These are phyloP conservation scores for Cenchrus americanus DNA, from an alignment of 176 grass and related monocot species.

Conservation along the genomic window DNA sequence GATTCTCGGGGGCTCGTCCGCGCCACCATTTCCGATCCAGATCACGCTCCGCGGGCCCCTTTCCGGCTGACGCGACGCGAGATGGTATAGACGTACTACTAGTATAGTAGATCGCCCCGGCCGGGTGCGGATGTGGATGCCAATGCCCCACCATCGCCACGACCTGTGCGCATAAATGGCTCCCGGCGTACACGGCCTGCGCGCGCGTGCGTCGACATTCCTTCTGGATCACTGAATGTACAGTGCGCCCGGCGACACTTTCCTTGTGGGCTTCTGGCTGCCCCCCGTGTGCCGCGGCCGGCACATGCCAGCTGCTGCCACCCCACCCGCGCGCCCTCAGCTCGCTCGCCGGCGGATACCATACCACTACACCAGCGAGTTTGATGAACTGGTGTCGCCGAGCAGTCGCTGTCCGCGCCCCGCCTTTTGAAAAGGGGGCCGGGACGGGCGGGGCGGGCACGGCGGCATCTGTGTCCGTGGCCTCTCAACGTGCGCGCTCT, in stretches of 20 bases:
- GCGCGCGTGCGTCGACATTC: too few species aligned
- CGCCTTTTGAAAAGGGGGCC: conserved; percentile 29
- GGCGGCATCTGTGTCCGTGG: conserved; percentile 35
- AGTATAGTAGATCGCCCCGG: background rate
- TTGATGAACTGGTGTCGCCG: conserved; percentile 7
- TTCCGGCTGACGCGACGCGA: conserved; percentile 27
- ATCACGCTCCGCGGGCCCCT: background rate
- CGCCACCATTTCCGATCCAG: conserved; percentile 48
- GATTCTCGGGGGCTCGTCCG: background rate
- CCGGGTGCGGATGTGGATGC: too few species aligned
- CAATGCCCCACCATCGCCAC: too few species aligned
- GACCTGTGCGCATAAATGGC: too few species aligned
- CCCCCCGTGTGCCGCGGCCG: conserved; percentile 4
- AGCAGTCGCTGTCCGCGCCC: background rate
- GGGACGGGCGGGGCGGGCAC: too few species aligned
- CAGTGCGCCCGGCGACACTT: conserved; percentile 29
- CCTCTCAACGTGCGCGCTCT: conserved; percentile 37
- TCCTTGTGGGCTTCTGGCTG: too few species aligned
- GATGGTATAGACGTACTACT: background rate
- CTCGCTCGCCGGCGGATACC: too few species aligned
- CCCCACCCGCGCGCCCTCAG: background rate
- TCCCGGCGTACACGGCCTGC: too few species aligned
- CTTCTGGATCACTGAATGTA: too few species aligned
- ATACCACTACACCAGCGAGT: too few species aligned
- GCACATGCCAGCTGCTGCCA: conserved; percentile 27